Base-by-base conservation (phyloP, 1,284 basidiomycete genomes). In the Malassezia pachydermatis region DNA sequence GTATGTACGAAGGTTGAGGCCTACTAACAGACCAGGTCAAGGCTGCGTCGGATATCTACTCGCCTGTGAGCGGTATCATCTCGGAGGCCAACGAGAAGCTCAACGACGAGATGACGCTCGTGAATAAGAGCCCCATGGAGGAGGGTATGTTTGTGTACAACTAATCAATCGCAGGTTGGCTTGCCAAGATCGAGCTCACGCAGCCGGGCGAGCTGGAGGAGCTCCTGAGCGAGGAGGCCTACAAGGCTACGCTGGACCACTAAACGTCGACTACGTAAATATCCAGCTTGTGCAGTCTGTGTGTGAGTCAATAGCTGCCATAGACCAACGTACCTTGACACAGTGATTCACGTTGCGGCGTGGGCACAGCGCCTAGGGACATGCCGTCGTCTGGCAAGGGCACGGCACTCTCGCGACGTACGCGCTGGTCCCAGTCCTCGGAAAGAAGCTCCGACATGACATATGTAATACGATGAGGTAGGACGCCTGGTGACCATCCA, bases 41-140 rank as follows among this genome's bases (percentile, higher is more conserved):
- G 75, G 88, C 90, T 33, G 88, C 89, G 27, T 94, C 89, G 6
- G 90, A 95, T 73, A 92, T 95, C 70, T 98, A 88, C 75, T 87
- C 90, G 8, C 94, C 92, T 29, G 80, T 96, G 34, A 86, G 87
- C 5, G 94, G 92, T 10, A 78, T 78, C 14, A 76, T 98, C 29
- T 77, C 81, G 58, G 82, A 81, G 65, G 81, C 95, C 64, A 98
- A 98, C 74, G 76, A 81, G 54, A 73, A 62, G 19, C 78, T 98
- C 41, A 76, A 78, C 41, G 77, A 76, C 33, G 76, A 84, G 67
- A 88, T 90, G 4, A 78, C 80, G 29, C 75, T 96, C 41, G 76
- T 98, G 48, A 96, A 96, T 80, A 88, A 88, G 74, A 83, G 82
- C 29, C 82, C 89, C 1, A 84, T 90, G 68, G 78, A 80, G 34